Percentiles rank a stretch among this genome's conserved stretches.
Evolutionary conservation across 2,329 filamentous ascomycete species (phyloP).

Genomic region (Chaetomiaceae sp.): DNA sequence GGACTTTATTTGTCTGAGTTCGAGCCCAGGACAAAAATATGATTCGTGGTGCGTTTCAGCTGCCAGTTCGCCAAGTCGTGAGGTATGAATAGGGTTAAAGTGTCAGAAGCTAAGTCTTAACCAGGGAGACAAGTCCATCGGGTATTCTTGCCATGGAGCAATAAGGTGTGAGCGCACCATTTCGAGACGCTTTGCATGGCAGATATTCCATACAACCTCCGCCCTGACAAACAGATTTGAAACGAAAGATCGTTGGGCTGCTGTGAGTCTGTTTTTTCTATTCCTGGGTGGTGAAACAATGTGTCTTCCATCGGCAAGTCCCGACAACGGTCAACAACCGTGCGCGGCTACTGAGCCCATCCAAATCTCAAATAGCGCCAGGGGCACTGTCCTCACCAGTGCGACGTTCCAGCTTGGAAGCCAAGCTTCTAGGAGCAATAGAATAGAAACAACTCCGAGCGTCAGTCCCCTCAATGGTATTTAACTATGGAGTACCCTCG

Average conservation of each 20-base stretch:
- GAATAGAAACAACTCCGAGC: not conserved
- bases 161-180: not conserved
- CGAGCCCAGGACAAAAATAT: no score
- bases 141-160: not conserved
- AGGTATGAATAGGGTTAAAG: not conserved
- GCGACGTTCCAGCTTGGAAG: not conserved
- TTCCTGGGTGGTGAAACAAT: not conserved
- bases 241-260: not conserved
- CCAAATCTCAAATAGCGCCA: not conserved
- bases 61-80: not conserved
- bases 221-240: not conserved
- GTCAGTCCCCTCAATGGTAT: not conserved
- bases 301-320: not conserved
- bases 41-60: no score
- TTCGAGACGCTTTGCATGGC: not conserved
- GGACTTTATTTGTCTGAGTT: no score
- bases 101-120: not conserved
- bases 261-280: not conserved
- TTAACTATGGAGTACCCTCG: not conserved
- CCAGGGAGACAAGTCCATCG: not conserved
- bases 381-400: not conserved
- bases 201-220: not conserved
- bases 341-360: not conserved
- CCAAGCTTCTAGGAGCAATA: not conserved
- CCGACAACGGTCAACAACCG: not conserved